Percentiles rank a stretch among this genome's conserved stretches.
Conservation (phyloP, 768 basidiomycete genomes). For the Rhizopogon sp. region DNA sequence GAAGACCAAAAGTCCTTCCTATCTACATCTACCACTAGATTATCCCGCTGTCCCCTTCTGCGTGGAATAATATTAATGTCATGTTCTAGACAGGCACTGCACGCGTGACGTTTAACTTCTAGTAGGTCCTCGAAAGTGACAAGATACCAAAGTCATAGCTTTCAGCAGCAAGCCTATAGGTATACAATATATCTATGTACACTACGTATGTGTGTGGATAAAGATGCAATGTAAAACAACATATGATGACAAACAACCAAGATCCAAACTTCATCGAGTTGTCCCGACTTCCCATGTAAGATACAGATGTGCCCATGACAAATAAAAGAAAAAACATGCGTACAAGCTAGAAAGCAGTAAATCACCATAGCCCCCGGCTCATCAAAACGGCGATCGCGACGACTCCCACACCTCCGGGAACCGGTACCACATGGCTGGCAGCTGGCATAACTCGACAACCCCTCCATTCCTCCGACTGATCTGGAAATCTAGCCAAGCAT, state of each 20-base stretch:
- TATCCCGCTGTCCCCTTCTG: too few species aligned
- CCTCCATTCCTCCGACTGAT: slow-evolving; percentile 10
- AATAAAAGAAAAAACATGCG: background rate
- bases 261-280: background rate
- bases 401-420: slow-evolving; percentile 32
- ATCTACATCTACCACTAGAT: too few species aligned
- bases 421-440: slow-evolving; percentile 27
- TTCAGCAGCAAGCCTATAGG: background rate
- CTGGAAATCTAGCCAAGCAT: slow-evolving; percentile 31
- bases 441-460: slow-evolving; percentile 11
- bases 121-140: background rate
- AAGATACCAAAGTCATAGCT: background rate
- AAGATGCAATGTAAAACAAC: background rate
- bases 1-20: background rate
- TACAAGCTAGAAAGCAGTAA: background rate
- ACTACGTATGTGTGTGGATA: background rate
- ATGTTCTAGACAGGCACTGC: too few species aligned
- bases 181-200: slow-evolving; percentile 4
- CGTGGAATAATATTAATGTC: too few species aligned
- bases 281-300: background rate
- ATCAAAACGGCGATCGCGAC: slow-evolving; percentile 18
- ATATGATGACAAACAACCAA: background rate
- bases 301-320: background rate
- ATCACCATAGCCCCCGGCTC: background rate
- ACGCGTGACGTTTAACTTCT: too few species aligned